Evolutionary conservation across 169 alveolate species (phyloP).

Genomic region (Plasmodium falciparum): DNA sequence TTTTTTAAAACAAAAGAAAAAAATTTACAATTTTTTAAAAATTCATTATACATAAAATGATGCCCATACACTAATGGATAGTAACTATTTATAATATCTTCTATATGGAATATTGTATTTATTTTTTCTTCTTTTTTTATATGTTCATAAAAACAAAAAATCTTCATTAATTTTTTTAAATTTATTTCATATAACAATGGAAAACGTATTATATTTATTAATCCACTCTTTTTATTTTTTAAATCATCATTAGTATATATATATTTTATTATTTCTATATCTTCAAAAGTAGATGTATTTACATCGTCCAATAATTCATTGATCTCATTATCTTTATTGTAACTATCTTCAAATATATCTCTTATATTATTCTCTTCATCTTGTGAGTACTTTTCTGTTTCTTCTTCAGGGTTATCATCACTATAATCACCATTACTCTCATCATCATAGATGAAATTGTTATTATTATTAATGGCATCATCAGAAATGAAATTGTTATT

Average conservation of each 20-base stretch:
- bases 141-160: slow-evolving; percentile 3
- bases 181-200: slow-evolving; percentile 15
- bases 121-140: neutral
- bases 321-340: neutral
- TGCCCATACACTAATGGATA: slow-evolving; percentile 37
- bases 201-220: slow-evolving; percentile 3
- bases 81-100: neutral
- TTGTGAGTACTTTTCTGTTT: neutral
- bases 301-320: neutral
- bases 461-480: too few species aligned
- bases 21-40: slow-evolving; percentile 34
- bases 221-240: neutral
- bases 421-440: too few species aligned
- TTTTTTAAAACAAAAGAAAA: slow-evolving; percentile 33
- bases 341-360: neutral
- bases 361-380: neutral
- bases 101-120: neutral
- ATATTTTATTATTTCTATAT: neutral
- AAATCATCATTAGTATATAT: neutral
- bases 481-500: too few species aligned
- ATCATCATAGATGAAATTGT: too few species aligned
- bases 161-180: neutral
- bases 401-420: neutral
- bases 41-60: slow-evolving; percentile 32
- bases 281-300: neutral